These are phyloP conservation scores for Atkinsonella texensis DNA, from an alignment of 2,329 filamentous ascomycete genomes.

Conservation along the genomic window DNA sequence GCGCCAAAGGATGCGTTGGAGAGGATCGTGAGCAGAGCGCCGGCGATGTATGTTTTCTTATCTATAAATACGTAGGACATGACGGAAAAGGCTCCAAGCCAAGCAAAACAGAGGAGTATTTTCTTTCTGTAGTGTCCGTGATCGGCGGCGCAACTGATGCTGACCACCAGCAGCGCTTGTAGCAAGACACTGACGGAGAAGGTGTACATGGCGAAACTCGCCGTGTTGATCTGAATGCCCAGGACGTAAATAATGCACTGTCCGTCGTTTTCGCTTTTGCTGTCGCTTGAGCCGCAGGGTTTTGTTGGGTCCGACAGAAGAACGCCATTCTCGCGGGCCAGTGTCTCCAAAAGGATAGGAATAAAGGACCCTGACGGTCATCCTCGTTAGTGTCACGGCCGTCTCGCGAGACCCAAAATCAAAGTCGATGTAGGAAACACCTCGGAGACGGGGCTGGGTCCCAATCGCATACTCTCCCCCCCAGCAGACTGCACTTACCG, in stretches of 20 bases:
- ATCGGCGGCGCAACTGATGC: conserved; percentile 91
- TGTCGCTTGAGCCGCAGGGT: conserved; percentile 58
- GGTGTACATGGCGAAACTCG: conserved; percentile 96
- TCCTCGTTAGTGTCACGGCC: conserved; percentile 6
- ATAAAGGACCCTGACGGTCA: conserved; percentile 67
- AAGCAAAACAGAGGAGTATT: conserved; percentile 74
- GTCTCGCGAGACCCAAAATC: background rate
- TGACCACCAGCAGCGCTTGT: conserved; percentile 84
- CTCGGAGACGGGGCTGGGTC: background rate
- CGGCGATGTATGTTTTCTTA: conserved; percentile 66
- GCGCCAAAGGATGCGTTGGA: conserved; percentile 92
- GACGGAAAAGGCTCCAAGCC: conserved; percentile 66
- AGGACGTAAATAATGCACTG: conserved; percentile 78
- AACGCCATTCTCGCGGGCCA: conserved; percentile 85
- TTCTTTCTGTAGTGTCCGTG: conserved; percentile 88
- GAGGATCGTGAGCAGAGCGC: conserved; percentile 72
- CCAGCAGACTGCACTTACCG: conserved; percentile 39
- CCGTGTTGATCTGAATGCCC: conserved; percentile 83
- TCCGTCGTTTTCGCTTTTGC: conserved; percentile 35
- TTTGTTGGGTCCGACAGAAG: conserved; percentile 64
- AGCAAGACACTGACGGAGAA: conserved; percentile 86
- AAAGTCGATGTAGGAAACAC: background rate
- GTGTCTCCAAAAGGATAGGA: conserved; percentile 85
- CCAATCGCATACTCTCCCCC: background rate
- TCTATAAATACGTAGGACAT: conserved; percentile 80